A percentile compares a stretch with the other conserved stretches of the same genome.
phyloP scores from a whole-genome alignment of 495 filamentous ascomycete species.

The Penicillium diatomitis region DNA sequence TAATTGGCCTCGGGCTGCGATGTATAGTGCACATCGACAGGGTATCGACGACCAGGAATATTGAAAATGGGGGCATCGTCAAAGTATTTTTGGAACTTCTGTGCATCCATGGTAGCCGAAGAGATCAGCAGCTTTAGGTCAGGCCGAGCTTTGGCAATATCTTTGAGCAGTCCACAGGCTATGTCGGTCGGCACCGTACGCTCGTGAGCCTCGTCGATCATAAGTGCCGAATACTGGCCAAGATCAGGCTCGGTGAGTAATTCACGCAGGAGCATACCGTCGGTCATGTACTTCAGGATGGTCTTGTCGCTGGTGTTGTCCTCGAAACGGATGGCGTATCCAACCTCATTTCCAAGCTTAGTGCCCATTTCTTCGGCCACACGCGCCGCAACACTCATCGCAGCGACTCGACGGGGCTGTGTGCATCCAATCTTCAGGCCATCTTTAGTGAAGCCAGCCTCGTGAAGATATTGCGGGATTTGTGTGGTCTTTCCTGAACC shows the following conservation, averaged over 20 bases:
- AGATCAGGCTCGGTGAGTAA: constrained; percentile 85
- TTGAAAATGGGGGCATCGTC: constrained; percentile 95
- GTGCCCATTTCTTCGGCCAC: constrained; percentile 93
- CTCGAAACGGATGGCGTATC: constrained; percentile 94
- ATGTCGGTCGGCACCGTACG: constrained; percentile 88
- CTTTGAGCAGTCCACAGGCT: constrained; percentile 82
- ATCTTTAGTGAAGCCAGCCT: constrained; percentile 79
- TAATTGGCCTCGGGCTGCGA: constrained; percentile 92
- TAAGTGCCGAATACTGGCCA: constrained; percentile 75
- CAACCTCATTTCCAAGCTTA: constrained; percentile 85
- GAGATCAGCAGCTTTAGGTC: constrained; percentile 91
- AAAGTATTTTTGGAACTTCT: constrained; percentile 88
- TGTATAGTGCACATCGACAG: constrained; percentile 90
- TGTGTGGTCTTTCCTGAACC: constrained; percentile 87
- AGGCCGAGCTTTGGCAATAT: constrained; percentile 75
- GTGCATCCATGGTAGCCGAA: constrained; percentile 89
- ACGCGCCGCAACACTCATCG: constrained; percentile 90
- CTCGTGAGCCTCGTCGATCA: constrained; percentile 98
- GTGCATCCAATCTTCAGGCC: constrained; percentile 47
- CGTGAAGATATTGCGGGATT: constrained; percentile 77
- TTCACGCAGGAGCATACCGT: constrained; percentile 91
- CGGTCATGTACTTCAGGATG: constrained; percentile 93
- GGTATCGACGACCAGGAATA: constrained; percentile 82
- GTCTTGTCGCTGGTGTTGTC: constrained; percentile 92
- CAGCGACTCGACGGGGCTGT: constrained; percentile 91